Conservation (phyloP, 495 filamentous ascomycete species). For the Aspergillus sclerotioniger region DNA sequence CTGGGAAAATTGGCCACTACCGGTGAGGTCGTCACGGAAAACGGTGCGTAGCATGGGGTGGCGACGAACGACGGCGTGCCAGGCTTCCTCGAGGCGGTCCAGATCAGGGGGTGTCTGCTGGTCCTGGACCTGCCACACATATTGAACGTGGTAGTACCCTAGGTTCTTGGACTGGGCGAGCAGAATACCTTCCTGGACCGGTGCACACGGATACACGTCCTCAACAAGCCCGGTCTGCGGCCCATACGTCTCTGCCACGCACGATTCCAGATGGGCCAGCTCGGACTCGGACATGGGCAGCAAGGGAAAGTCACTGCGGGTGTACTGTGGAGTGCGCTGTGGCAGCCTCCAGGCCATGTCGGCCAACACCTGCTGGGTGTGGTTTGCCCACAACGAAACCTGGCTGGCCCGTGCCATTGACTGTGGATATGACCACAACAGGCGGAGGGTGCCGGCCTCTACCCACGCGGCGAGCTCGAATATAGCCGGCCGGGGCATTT, state of each 20-base stretch:
- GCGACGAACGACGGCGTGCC: slow-evolving; percentile 7
- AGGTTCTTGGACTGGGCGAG: slow-evolving; percentile 11
- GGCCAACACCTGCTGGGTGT: not conserved
- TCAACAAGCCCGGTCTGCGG: slow-evolving; percentile 8
- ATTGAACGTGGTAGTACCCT: slow-evolving; percentile 9
- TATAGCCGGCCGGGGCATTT: not conserved
- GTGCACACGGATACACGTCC: slow-evolving; percentile 6
- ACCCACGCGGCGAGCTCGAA: not conserved
- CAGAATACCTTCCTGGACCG: slow-evolving; percentile 12
- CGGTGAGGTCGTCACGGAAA: slow-evolving; percentile 11
- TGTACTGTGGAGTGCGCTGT: not conserved
- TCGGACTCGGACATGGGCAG: not conserved
- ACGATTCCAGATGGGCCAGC: not conserved
- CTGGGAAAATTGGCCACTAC: slow-evolving; percentile 4
- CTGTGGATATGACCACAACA: not conserved
- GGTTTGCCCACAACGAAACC: not conserved
- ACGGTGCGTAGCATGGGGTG: slow-evolving; percentile 11
- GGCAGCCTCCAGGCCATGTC: not conserved
- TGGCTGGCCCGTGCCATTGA: not conserved
- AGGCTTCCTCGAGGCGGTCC: not conserved
- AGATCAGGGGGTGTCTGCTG: not conserved
- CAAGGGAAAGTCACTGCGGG: slow-evolving; percentile 13
- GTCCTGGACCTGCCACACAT: slow-evolving; percentile 2
- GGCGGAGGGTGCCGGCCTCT: no score
- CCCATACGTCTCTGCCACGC: not conserved